phyloP scores from a whole-genome alignment of 2,329 filamentous ascomycete genomes.

The Gnomoniopsis smithogilvyi region DNA sequence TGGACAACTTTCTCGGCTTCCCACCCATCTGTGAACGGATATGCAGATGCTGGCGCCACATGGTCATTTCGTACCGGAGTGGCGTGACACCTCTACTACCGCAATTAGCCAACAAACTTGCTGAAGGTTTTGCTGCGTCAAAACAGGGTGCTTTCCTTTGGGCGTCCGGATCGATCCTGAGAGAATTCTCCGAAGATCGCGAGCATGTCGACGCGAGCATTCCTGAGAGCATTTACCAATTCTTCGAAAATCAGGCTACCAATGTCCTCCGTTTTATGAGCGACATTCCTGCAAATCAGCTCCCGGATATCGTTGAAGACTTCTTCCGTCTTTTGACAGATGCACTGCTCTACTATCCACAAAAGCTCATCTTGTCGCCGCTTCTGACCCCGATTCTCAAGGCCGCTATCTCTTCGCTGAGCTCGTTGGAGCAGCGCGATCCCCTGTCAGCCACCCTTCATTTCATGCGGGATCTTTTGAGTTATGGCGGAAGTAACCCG shows the following conservation, averaged over 20 bases:
- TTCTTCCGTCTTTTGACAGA: constrained; percentile 94
- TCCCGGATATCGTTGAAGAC: constrained; percentile 86
- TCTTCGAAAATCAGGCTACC: constrained; percentile 91
- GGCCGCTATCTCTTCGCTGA: constrained; percentile 78
- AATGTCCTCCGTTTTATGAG: constrained; percentile 88
- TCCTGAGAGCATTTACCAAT: constrained; percentile 83
- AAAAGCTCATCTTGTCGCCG: constrained; percentile 74
- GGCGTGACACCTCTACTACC: constrained; percentile 83
- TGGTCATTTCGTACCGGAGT: constrained; percentile 93
- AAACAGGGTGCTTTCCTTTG: constrained; percentile 97
- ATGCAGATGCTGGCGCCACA: constrained; percentile 93
- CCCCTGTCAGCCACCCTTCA: constrained; percentile 89
- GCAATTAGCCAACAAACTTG: constrained; percentile 83
- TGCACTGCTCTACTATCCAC: constrained; percentile 87
- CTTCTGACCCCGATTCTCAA: constrained; percentile 82
- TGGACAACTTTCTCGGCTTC: constrained; percentile 83
- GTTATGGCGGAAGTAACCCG: constrained; percentile 77
- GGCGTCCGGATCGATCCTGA: constrained; percentile 91
- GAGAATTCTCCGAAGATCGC: constrained; percentile 89
- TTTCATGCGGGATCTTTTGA: constrained; percentile 86
- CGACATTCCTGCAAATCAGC: constrained; percentile 69
- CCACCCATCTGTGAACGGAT: constrained; percentile 89
- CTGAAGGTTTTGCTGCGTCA: constrained; percentile 78
- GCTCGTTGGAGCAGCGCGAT: constrained; percentile 81
- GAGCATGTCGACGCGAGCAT: constrained; percentile 81